Evolutionary conservation across 306 rosid species (phyloP), one percentile per base, ranked within the genome.

Genomic region (Dryas octopetala): DNA sequence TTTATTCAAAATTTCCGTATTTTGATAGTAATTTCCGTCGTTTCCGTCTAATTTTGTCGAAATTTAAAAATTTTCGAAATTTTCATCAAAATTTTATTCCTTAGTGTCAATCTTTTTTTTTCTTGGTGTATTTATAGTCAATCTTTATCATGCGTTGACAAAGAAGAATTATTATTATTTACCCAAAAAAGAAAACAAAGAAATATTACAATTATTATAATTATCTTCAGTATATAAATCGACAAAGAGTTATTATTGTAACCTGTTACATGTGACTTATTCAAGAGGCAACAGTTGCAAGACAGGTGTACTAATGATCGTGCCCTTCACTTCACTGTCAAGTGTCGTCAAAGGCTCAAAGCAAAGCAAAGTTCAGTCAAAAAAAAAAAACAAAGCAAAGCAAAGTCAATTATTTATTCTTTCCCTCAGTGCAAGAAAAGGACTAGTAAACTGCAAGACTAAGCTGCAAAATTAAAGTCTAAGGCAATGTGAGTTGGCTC

Each of bases 341-440:
- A 23, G 1, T 23, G 23, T 23, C 23, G 23, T 23, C 23, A 66
- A 89, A 57, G 66, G 84, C 68, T 79, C 68, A 58, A 85, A 74
- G 85, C 54, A 74, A 84, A 87, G 88, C 84, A 79, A 89, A 72
- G 66, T 48, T 23, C 23, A 23, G 23, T 23, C 23, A 23, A 23
- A 23, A 23, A 23, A 23, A 23, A 23, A 23, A 23, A 23, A 23
- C 68, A 58, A 85, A 74, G 85, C 59, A 74, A 84, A 87, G 88
- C 84, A 79, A 89, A 72, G 66, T 48, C 65, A 71, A 62, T 57
- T 79, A 62, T 66, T 16, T 65, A 74, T 71, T 28, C 80, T 84
- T 83, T 81, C 85, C 75, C 71, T 70, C 43, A 78, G 61, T 58
- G 79, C 77, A 88, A 88, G 90, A 80, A 83, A 85, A 66, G 70